Percentiles rank a stretch among this genome's conserved stretches.
phyloP scores from a whole-genome alignment of 176 grass and related monocot species.

The Bromus sterilis region DNA sequence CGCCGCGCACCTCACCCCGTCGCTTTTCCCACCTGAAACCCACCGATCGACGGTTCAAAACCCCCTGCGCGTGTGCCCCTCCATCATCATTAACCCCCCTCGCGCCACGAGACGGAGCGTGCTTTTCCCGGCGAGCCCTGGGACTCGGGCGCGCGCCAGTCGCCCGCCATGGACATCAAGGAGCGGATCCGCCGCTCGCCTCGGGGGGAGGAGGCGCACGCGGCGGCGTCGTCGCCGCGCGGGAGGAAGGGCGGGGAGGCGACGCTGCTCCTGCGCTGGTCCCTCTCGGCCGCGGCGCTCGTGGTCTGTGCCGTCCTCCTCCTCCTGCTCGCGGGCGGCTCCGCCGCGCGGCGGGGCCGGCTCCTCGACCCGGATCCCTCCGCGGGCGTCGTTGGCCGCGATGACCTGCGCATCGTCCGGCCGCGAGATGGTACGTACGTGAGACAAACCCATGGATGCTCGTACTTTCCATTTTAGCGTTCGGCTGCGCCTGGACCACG shows the following conservation, averaged over 20 bases:
- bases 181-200: slow-evolving; percentile 48
- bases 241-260: slow-evolving; percentile 17
- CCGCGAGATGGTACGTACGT: slow-evolving; percentile 13
- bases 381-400: neutral
- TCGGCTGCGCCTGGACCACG: neutral
- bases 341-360: slow-evolving; percentile 19
- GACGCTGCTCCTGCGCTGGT: slow-evolving; percentile 3
- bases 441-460: neutral
- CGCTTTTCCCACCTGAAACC: neutral
- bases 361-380: neutral
- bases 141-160: neutral
- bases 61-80: neutral
- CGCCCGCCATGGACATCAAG: slow-evolving; percentile 39
- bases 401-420: neutral
- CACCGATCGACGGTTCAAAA: neutral
- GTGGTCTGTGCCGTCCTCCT: slow-evolving; percentile 3
- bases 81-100: neutral
- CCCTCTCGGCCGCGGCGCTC: slow-evolving; percentile 24
- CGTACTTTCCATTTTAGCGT: neutral
- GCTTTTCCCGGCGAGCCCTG: neutral
- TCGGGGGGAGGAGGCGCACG: neutral
- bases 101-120: neutral
- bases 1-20: neutral
- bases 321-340: slow-evolving; percentile 34
- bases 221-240: neutral